Base-by-base conservation (phyloP, 352 stramenopile genomes). In the Globisporangium heterothallicum region DNA sequence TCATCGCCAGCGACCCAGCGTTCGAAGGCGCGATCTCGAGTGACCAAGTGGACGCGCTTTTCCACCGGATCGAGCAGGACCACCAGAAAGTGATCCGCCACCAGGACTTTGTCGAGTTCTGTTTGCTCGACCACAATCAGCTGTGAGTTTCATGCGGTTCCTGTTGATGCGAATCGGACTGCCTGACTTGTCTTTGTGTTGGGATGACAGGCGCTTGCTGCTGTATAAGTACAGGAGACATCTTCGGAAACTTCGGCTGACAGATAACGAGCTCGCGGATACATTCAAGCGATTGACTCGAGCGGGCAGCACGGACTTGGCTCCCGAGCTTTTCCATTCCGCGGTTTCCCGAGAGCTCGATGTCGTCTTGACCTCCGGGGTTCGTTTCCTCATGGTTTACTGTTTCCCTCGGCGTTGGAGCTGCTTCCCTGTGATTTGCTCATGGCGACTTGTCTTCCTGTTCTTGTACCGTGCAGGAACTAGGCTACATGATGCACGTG, bases 51-150 rank as follows among this genome's bases (percentile, higher is more conserved):
- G 76, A 88, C 34, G 78, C 80, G 35, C 68, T 92, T 16, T 92
- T 90, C 48, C 66, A 86, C 40, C 78, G 81, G 38, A 76, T 92
- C 30, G 73, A 84, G 42, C 58, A 67, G 46, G 71, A 84, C 52
- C 62, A 74, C 42, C 50, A 68, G 38, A 74, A 73, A 38, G 53
- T 84, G 29, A 62, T 90, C 26, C 65, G 80, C 14, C 81, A 84
- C 21, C 51, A 72, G 52, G 81, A 90, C 53, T 87, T 90, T 59
- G 72, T 92, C 8, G 81, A 89, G 55, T 92, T 92, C 42, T 92
- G 78, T 48, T 58, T 92, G 4, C 61, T 92, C 9, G 77, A 92
- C 42, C 77, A 86, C 43, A 77, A 86, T 30, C 81, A 92, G 44
- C 55, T 92, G 78, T 92, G 58, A 24, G 78, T 74, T 2, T n/a